Base-by-base conservation (phyloP, 75 land plant species). In the Cryptomeria japonica region DNA sequence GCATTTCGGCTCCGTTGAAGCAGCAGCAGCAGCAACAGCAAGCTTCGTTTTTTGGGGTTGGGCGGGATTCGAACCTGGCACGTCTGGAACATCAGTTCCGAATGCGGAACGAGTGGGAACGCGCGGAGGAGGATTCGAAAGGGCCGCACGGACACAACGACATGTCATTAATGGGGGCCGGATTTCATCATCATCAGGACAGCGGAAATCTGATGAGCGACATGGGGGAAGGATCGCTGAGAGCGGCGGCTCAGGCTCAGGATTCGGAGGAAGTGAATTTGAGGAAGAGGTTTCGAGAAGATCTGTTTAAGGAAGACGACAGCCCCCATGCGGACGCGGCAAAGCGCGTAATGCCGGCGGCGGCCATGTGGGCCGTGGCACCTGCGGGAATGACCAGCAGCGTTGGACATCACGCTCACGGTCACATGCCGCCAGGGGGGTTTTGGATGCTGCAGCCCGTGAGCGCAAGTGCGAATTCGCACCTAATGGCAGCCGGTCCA, bases 381-480 rank as follows among this genome's bases (percentile, higher is more conserved):
- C 86, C 89, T 25, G 88, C 88, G 12, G 88, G 89, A 10, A 41
- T 88, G 31, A 89, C 90, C 47, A 92, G 85, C 56, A 80, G 49
- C 38, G 61, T 56, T 0, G 61, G 19, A 18, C 61, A 56, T 16
- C 61, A 15, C 61, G 64, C n/a, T 22, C 77, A 32, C 77, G 90
- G 92, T 44, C 84, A 82, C 84, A 51, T 85, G 38, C 58, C 90
- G 91, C 91, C 87, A 34, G 96, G 94, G 51, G 89, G 96, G 13
- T 92, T 96, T 70, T 96, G 97, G 97, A 96, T 96, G 97, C 91
- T 96, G 4, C 84, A 82, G 15, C 96, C 97, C 15, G 94, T 95
- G 83, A 88, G 90, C 85, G 91, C 90, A 36, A 88, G 89, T 47
- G 53, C 92, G 19, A 89, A 80, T 39, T 87, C 91, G 2, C 46